Evolutionary conservation across 1,284 basidiomycete genomes (phyloP), one percentile per base, ranked within the genome.

Genomic region (Puccinia polysora): DNA sequence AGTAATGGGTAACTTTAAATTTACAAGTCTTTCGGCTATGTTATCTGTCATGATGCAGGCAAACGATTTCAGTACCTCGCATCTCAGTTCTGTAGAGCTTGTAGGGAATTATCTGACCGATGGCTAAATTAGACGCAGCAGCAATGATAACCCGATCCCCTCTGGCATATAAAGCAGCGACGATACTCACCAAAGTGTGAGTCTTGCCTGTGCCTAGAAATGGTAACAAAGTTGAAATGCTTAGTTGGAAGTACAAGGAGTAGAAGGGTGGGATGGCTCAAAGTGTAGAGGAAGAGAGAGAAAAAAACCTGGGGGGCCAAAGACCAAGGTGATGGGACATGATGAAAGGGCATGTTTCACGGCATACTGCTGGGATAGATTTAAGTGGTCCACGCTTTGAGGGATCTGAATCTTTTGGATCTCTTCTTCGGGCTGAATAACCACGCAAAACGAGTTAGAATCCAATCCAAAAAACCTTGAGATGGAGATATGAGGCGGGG

Each of bases 121-220:
- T 90, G 0, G 92, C 89, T 65, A 96, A 82, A 76, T 96, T 96
- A 3, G 89, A 92, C 3, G 91, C 91, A 23, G 91, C 92, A 75
- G 91, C 94, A 1, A 96, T 87, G 18, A 96, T 85, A 1, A 96
- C 80, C 2, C 81, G 77, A 63, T 82, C 80, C 34, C 78, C 78
- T 77, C 71, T 85, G 81, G 67, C 70, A n/a, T 73, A n/a, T 36
- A 70, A 32, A 18, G 52, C 63, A 25, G 68, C 55, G 36, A 70
- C 62, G 47, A 58, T 69, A 59, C 73, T 59, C 15, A 65, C 71
- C 30, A 65, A 65, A 15, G 68, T 70, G 43, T 70, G 68, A 28
- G 68, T 70, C 52, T 70, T 70, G 20, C 58, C 68, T 18, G 68
- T 70, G 23, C 68, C 68, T 70, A 40, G 30, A 59, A 30, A 50